Percentiles rank a stretch among this genome's conserved stretches.
Evolutionary conservation across 805 yeast species (phyloP).

Genomic region (Metschnikowia aberdeeniae): DNA sequence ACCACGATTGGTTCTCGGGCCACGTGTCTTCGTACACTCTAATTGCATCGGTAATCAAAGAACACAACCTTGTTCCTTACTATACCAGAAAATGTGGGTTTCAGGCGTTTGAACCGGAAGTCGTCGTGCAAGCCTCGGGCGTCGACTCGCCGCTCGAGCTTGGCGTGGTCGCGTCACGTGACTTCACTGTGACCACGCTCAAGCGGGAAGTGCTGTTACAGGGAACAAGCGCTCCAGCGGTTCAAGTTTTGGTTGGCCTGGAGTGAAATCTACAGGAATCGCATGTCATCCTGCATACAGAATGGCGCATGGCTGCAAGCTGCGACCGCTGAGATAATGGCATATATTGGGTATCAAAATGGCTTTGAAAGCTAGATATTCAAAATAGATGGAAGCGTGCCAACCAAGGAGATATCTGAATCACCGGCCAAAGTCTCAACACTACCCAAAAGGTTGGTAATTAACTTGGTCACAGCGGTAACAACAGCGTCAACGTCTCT

Average conservation of each 20-base stretch:
- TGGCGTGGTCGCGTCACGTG: conserved; percentile 33
- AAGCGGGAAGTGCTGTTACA: conserved; percentile 17
- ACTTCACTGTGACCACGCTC: conserved; percentile 42
- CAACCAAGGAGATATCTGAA: conserved; percentile 7
- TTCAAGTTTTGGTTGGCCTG: too few relatives aligned
- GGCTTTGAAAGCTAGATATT: not conserved
- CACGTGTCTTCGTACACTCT: conserved; percentile 20
- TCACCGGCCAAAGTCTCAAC: conserved; percentile 2
- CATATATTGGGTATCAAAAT: not conserved
- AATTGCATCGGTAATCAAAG: conserved; percentile 42
- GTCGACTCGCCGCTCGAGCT: conserved; percentile 29
- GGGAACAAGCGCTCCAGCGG: too few relatives aligned
- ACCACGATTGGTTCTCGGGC: conserved; percentile 5
- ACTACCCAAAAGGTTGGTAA: conserved; percentile 6
- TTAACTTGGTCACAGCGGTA: conserved; percentile 2
- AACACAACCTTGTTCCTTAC: conserved; percentile 46
- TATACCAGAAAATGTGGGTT: conserved; percentile 43
- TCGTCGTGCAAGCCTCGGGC: conserved; percentile 8
- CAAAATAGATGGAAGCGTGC: conserved; percentile 6
- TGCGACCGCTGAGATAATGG: not conserved
- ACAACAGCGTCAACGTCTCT: conserved; percentile 1
- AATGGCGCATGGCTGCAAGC: not conserved
- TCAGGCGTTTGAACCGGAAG: conserved; percentile 19
- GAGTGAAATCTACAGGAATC: not conserved
- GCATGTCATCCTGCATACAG: not conserved